Base-by-base conservation (phyloP, 352 stramenopile species). In the Blastocystis sp. region DNA sequence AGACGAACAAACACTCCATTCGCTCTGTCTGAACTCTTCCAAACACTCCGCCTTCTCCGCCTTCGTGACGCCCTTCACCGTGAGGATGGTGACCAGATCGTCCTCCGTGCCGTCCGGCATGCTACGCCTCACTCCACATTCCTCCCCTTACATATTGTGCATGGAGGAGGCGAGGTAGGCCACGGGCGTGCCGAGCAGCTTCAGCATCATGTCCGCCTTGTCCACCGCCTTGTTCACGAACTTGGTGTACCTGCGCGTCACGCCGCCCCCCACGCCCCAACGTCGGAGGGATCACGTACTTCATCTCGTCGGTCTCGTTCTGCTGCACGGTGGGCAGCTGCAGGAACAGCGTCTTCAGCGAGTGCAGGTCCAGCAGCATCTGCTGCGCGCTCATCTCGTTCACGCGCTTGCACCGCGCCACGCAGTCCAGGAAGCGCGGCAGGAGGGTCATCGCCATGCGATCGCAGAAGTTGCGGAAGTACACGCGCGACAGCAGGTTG, bases 381-480 rank as follows among this genome's bases (percentile, higher is more conserved):
- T 99, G 96, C 89, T 99, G 96, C n/a, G 96, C 98, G 40, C 93
- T 95, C 48, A 96, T 94, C 61, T 98, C 94, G 89, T 95, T 98
- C 56, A 98, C 95, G 65, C 94, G 93, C 64, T 90, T 91, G 61
- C 84, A 89, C 21, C 48, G 53, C 38, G 38, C 62, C 23, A 90
- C 23, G 3, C 14, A 21, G 23, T 86, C 67, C 9, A 76, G 41
- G 78, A 86, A 90, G 7, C 89, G 79, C 17, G 92, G 92, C 53
- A 97, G 92, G 90, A 98, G 98, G 2, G 92, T 90, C 19, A 93
- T 91, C 0, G 94, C 95, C 88, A 98, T 98, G 88, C 98, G 98
- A 91, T 98, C 96, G 90, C 95, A 98, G 90, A 98, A 98, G 89
- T 95, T 98, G 60, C 95, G 95, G 90, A 97, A 98, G 90, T 98